These are phyloP conservation scores for Carallia pectinifolia DNA, from an alignment of 345 rosid species.

Conservation along the genomic window DNA sequence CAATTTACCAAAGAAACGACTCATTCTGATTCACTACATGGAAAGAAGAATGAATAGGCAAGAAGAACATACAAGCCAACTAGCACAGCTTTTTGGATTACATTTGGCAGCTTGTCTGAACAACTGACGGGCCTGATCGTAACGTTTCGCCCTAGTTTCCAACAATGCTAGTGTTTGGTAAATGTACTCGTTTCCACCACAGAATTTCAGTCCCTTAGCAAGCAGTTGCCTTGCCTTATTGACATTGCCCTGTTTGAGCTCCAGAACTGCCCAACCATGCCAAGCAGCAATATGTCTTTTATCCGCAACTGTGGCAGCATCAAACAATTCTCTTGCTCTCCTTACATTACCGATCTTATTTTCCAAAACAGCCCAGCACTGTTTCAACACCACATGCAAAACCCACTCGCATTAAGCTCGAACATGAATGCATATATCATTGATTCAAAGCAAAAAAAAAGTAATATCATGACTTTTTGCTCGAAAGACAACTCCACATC, in stretches of 20 bases:
- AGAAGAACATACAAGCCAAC: conserved; percentile 90
- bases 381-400: conserved; percentile 32
- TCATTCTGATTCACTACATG: neutral
- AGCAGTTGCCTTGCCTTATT: conserved; percentile 93
- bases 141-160: conserved; percentile 75
- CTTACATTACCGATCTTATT: conserved; percentile 73
- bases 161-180: conserved; percentile 84
- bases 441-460: no score
- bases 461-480: neutral
- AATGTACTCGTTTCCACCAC: conserved; percentile 90
- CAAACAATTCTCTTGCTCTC: conserved; percentile 87
- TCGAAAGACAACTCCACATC: neutral
- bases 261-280: conserved; percentile 99
- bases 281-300: conserved; percentile 88
- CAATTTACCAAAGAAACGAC: conserved; percentile 11
- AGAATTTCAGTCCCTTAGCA: conserved; percentile 76
- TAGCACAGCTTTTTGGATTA: conserved; percentile 90
- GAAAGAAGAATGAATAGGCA: neutral
- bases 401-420: neutral
- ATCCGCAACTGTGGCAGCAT: conserved; percentile 96
- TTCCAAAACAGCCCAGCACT: conserved; percentile 99
- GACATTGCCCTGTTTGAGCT: conserved; percentile 83
- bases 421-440: neutral
- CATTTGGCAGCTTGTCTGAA: conserved; percentile 87
- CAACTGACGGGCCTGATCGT: conserved; percentile 73